Evolutionary conservation across 106 monocot species (phyloP), one percentile per base, ranked within the genome.

Genomic region (Cymbidium sinense): DNA sequence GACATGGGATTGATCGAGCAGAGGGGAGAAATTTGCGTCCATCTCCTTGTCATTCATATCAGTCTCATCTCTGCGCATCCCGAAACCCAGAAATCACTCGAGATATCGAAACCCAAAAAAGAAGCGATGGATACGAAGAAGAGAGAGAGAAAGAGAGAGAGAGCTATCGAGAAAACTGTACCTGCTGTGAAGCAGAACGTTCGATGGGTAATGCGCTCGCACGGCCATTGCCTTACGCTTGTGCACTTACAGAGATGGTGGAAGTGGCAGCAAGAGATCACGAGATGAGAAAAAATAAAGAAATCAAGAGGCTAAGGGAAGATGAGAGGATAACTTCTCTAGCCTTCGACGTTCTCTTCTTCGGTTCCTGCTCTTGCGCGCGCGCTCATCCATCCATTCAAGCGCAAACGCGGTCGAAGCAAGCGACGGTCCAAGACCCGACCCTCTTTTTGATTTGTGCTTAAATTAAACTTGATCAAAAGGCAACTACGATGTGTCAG

Each of bases 131-230:
- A 67, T 15, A 64, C 1, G n/a, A 8, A 76, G 74, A 28, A 31
- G 8, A 75, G 55, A 64, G 61, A 28, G 31, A 15, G 8, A 43
- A 41, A 29, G 13, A n/a, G 31, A 39, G 70, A 39, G 23, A 71
- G 43, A 67, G 12, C 0, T 7, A 29, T n/a, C n/a, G 33, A 13
- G 29, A 31, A 2, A 67, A 33, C 17, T 2, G 17, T 70, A 88
- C 86, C 88, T 80, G 74, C 76, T 71, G 41, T 83, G 61, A 25
- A 86, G 52, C 34, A 87, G 76, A 54, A 77, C 39, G 39, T 79
- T 83, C 64, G 88, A 78, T 7, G 82, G 86, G 65, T 86, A 86
- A 64, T 88, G 91, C 7, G 88, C 88, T 58, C 88, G 84, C 34
- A 91, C 83, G 39, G 86, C 88, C 91, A 91, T 91, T 76, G 75